Base-by-base conservation (phyloP, 129 eudicot species). In the Glebionis coronaria region DNA sequence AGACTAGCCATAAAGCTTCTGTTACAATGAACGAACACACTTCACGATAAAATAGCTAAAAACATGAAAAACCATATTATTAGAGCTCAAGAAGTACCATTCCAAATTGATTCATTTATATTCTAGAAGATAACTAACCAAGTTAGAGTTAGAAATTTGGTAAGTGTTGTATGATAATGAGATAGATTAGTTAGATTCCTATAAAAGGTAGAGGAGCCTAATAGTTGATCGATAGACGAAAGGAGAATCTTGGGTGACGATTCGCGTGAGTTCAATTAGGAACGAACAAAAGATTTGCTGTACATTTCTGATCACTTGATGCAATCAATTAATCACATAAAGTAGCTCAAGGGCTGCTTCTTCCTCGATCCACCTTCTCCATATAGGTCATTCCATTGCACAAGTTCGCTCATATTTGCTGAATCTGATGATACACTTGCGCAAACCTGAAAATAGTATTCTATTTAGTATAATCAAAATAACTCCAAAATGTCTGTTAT, bases 321-420 rank as follows among this genome's bases (percentile, higher is more conserved):
- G 42, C 21, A 18, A 19, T 20, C 4, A 21, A 54, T 66, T 63
- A 19, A 68, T 83, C 83, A 88, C 96, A 88, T 80, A 76, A 88
- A 88, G 81, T 88, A 85, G 81, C 89, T 88, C 40, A 80, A 77
- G 27, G 81, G 78, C 61, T 52, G 55, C 78, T 85, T 82, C 85
- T 88, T 88, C 69, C 91, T 80, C 4, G 96, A 88, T 11, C 96
- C 96, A 8, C 96, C 91, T 88, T 84, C 91, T 40, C 96, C 92
- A 18, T 85, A 85, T 20, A 82, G 71, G 44, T 88, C 92, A 50
- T 88, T 88, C 96, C 96, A 88, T 21, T 88, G 89, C 40, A 61
- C 68, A 56, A 85, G 85, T 78, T 82, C 92, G 5, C 69, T 81
- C 91, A 85, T 88, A 66, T 82, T 88, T 25, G 79, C 67, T 0